Evolutionary conservation across 2,329 filamentous ascomycete genomes (phyloP).

Genomic region (Colletotrichum gloeosporioides): DNA sequence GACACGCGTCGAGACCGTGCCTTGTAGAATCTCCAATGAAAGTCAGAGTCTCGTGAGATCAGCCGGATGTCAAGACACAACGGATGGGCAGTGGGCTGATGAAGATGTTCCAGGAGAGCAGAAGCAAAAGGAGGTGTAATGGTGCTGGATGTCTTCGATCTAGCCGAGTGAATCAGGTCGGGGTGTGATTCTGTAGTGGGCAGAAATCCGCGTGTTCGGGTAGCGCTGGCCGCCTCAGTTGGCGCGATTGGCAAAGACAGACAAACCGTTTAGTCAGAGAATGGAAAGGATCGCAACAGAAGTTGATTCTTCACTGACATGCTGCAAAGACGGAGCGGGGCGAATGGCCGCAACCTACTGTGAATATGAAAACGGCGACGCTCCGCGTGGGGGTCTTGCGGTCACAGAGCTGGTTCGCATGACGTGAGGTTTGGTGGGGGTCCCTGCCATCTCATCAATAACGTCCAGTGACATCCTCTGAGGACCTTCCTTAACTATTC

Average conservation of each 20-base stretch:
- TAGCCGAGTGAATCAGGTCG: background rate
- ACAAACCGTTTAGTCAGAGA: background rate
- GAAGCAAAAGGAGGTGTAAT: background rate
- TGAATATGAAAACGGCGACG: background rate
- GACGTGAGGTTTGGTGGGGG: background rate
- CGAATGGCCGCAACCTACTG: background rate
- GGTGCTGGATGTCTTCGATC: background rate
- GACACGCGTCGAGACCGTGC: background rate
- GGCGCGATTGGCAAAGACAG: background rate
- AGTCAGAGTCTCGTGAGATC: background rate
- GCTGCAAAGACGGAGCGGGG: background rate
- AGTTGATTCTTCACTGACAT: background rate
- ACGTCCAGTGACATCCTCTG: background rate
- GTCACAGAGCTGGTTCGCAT: background rate
- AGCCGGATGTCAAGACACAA: background rate
- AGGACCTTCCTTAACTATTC: background rate
- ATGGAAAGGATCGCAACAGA: background rate
- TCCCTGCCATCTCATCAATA: background rate
- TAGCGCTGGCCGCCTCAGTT: background rate
- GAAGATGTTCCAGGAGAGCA: background rate
- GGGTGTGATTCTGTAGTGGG: background rate
- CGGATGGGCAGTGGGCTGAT: background rate
- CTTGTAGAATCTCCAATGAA: background rate
- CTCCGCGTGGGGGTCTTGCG: background rate
- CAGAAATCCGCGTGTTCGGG: background rate